These are phyloP conservation scores for Musa balbisiana DNA, from an alignment of 202 grass and related monocot species.

Conservation along the genomic window DNA sequence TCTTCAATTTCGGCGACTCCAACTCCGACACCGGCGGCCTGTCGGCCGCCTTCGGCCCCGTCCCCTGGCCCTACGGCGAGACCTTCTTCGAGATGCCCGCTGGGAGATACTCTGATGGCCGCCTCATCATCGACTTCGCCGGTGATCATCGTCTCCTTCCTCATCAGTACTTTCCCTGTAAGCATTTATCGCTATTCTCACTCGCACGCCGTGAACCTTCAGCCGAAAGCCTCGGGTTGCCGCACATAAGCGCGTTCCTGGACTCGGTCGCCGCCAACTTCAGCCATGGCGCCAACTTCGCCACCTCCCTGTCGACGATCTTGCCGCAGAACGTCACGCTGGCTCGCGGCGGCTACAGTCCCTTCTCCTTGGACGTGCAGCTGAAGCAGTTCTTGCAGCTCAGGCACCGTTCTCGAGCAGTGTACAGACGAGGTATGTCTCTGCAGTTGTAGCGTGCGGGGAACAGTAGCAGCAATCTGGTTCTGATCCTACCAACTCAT, in stretches of 20 bases:
- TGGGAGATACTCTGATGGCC: slow-evolving; percentile 8
- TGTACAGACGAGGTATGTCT: not conserved
- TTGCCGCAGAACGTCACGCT: not conserved
- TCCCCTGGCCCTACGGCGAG: not conserved
- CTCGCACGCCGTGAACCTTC: not conserved
- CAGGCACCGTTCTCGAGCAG: not conserved
- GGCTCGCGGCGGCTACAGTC: not conserved
- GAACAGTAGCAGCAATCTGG: not conserved
- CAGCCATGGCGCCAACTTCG: slow-evolving; percentile 8
- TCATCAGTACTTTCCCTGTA: no score
- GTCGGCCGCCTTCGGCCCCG: slow-evolving; percentile 1
- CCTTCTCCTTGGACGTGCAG: slow-evolving; percentile 14
- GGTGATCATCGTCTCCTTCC: not conserved
- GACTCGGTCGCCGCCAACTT: slow-evolving; percentile 5
- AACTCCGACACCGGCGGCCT: slow-evolving; percentile 14
- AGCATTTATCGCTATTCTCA: no score
- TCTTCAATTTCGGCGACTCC: slow-evolving; percentile 19
- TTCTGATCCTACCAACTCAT: not conserved
- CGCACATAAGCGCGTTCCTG: slow-evolving; percentile 3
- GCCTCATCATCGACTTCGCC: slow-evolving; percentile 11
- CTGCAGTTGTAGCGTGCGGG: not conserved
- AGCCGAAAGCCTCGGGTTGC: slow-evolving; percentile 10
- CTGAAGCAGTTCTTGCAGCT: slow-evolving; percentile 10
- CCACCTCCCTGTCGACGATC: not conserved
- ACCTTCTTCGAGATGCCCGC: slow-evolving; percentile 1